phyloP scores from a whole-genome alignment of 164 flowering plant species.

The Liriodendron chinense region DNA sequence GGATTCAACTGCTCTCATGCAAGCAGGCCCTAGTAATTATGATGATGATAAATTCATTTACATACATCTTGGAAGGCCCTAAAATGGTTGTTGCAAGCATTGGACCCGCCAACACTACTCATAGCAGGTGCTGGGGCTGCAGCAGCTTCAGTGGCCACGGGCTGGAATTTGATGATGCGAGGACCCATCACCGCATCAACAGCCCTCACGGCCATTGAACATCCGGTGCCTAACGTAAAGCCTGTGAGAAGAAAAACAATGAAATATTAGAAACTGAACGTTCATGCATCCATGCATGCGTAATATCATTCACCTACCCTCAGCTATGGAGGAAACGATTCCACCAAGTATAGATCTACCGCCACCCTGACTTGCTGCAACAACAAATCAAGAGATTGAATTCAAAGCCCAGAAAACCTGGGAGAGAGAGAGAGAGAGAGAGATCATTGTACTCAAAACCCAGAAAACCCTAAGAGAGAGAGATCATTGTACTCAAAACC shows the following conservation, averaged over 20 bases:
- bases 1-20: background rate
- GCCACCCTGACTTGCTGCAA: conserved; percentile 54
- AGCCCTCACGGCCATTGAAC: conserved; percentile 93
- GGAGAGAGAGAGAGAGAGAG: too few species aligned
- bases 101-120: conserved; percentile 34
- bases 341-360: conserved; percentile 71
- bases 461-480: too few species aligned
- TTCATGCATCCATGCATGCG: background rate
- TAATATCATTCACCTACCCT: conserved; percentile 37
- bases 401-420: too few species aligned
- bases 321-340: conserved; percentile 77
- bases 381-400: too few species aligned
- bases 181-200: conserved; percentile 90
- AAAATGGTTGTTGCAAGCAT: conserved; percentile 53
- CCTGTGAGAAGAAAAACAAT: conserved; percentile 28
- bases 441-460: too few species aligned
- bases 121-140: conserved; percentile 42
- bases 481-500: too few species aligned
- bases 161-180: conserved; percentile 75
- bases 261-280: background rate
- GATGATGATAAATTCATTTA: background rate
- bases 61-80: conserved; percentile 78
- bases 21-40: conserved; percentile 22
- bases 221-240: conserved; percentile 90
- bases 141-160: conserved; percentile 50